Percentiles rank a stretch among this genome's conserved stretches.
phyloP scores from a whole-genome alignment of 768 basidiomycete genomes.

The Mycena alexandri region DNA sequence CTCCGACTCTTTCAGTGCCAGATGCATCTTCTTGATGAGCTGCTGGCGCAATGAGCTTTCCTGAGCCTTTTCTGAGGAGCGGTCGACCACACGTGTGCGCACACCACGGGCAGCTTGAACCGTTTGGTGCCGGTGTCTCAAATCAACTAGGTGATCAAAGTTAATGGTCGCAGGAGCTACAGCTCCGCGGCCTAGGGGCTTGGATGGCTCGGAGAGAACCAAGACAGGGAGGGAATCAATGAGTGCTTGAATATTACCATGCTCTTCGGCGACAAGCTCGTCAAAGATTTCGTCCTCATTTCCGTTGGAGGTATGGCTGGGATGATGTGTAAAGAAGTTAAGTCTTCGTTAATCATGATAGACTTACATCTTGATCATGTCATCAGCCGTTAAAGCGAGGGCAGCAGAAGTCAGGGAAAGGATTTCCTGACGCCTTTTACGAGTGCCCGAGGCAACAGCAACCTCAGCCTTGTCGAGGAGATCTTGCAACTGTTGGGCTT shows the following conservation, averaged over 20 bases:
- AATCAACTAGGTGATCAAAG: conserved; percentile 24
- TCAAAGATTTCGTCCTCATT: neutral
- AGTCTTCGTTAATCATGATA: too few relatives aligned
- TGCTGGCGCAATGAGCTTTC: conserved; percentile 13
- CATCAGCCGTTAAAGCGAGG: neutral
- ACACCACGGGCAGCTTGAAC: conserved; percentile 31
- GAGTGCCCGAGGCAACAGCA: neutral
- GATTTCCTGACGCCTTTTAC: neutral
- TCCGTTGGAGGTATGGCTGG: neutral
- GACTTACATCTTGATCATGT: too few relatives aligned
- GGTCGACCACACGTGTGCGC: neutral
- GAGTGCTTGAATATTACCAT: neutral
- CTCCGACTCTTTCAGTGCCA: conserved; percentile 19
- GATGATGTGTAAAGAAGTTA: neutral
- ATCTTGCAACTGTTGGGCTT: too few relatives aligned
- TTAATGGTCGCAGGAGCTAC: neutral
- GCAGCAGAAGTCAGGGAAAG: conserved; percentile 16
- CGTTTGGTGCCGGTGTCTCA: conserved; percentile 31
- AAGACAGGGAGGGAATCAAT: neutral
- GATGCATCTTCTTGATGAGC: conserved; percentile 6
- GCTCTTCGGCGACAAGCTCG: conserved; percentile 5
- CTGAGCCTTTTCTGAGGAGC: conserved; percentile 1
- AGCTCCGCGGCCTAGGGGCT: conserved; percentile 3
- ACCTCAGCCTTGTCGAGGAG: conserved; percentile 30
- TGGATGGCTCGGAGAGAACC: neutral